These are phyloP conservation scores for Plasmodium coatneyi DNA, from an alignment of 169 alveolate species.

Conservation along the genomic window DNA sequence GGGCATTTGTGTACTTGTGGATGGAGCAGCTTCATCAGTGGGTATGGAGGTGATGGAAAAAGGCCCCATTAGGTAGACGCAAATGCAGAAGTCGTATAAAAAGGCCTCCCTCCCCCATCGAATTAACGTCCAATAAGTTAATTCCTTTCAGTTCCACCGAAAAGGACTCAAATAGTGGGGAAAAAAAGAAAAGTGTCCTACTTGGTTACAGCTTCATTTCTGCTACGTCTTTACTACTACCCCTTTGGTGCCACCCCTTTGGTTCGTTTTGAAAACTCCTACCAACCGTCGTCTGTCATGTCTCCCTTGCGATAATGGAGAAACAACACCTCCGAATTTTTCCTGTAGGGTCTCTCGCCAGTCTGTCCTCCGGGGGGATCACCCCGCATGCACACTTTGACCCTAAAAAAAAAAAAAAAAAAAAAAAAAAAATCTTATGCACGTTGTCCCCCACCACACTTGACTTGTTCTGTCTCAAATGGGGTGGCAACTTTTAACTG, in stretches of 20 bases:
- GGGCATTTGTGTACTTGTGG: background rate
- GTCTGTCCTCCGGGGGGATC: background rate
- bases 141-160: background rate
- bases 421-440: background rate
- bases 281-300: background rate
- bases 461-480: background rate
- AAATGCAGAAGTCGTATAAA: background rate
- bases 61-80: background rate
- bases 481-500: background rate
- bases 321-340: background rate
- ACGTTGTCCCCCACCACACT: background rate
- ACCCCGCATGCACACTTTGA: background rate
- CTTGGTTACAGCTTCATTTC: background rate
- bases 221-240: background rate
- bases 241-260: background rate
- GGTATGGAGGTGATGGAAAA: background rate
- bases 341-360: background rate
- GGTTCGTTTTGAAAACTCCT: background rate
- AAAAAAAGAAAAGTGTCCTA: background rate
- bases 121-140: background rate
- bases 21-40: background rate
- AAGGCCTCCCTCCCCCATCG: background rate
- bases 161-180: background rate
- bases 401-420: background rate
- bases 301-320: background rate